Evolutionary conservation across 176 grass and related monocot genomes (phyloP).

Genomic region (Panicum miliaceum): DNA sequence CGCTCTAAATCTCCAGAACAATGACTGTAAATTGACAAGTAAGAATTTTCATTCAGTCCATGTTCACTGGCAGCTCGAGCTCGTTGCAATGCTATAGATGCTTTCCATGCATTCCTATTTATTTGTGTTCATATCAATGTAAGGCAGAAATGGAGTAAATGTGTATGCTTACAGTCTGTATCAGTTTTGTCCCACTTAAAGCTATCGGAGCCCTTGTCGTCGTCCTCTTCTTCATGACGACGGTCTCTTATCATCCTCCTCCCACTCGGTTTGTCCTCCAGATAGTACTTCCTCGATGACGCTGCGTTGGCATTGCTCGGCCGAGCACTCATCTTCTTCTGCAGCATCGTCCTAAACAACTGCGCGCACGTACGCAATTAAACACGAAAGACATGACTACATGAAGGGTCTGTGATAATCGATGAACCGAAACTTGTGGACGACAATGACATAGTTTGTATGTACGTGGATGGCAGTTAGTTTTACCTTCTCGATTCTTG

Average conservation of each 20-base stretch:
- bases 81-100: background rate
- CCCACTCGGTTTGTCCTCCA: constrained; percentile 61
- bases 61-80: background rate
- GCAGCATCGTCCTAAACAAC: constrained; percentile 77
- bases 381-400: background rate
- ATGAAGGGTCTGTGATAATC: too few species aligned
- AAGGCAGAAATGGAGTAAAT: background rate
- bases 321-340: constrained; percentile 68
- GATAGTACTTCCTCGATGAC: constrained; percentile 68
- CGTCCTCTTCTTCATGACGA: constrained; percentile 37
- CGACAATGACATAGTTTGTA: too few species aligned
- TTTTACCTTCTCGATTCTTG: constrained; percentile 73
- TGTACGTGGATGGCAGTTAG: too few species aligned
- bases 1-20: constrained; percentile 84
- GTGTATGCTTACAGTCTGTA: constrained; percentile 78
- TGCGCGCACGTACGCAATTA: constrained; percentile 22
- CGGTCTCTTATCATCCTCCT: constrained; percentile 37
- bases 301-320: constrained; percentile 55
- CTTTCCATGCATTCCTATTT: background rate
- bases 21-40: constrained; percentile 67
- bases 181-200: constrained; percentile 95
- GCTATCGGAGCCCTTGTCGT: constrained; percentile 48
- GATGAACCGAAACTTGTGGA: too few species aligned
- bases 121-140: background rate
- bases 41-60: constrained; percentile 3